Evolutionary conservation across 129 eudicot genomes (phyloP).

Genomic region (Arctium lappa): DNA sequence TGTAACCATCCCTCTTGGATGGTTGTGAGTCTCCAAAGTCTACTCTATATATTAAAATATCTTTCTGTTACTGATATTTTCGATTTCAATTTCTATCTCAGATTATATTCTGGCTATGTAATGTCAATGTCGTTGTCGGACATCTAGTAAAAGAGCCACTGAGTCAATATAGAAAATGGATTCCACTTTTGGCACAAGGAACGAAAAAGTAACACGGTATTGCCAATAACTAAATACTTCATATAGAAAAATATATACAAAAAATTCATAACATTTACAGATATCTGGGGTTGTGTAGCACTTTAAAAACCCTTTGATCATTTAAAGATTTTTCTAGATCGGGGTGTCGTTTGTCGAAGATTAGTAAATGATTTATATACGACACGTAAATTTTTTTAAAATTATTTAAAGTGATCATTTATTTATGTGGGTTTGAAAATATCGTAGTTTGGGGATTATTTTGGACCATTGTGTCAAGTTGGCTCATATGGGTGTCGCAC

Average conservation of each 20-base stretch:
- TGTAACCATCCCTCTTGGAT: conserved; percentile 32
- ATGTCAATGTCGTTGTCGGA: conserved; percentile 4
- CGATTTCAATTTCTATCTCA: neutral
- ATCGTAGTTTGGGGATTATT: conserved; percentile 14
- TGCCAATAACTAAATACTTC: neutral
- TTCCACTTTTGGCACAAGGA: conserved; percentile 1
- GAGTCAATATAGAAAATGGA: conserved; percentile 15
- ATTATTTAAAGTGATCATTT: neutral
- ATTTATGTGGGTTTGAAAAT: neutral
- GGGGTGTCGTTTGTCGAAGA: neutral
- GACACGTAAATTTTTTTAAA: neutral
- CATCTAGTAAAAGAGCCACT: conserved; percentile 9
- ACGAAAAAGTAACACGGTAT: neutral
- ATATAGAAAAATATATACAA: neutral
- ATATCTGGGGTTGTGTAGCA: neutral
- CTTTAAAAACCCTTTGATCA: neutral
- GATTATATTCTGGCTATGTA: conserved; percentile 9
- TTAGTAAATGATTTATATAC: neutral
- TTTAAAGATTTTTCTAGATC: neutral
- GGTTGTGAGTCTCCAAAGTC: conserved; percentile 28
- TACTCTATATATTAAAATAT: conserved; percentile 6
- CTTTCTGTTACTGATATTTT: neutral
- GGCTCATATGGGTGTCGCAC: neutral
- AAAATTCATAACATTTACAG: neutral
- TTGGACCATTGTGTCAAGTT: conserved; percentile 9